Conservation (phyloP, 768 basidiomycete genomes). For the Stropharia rugosoannulata region DNA sequence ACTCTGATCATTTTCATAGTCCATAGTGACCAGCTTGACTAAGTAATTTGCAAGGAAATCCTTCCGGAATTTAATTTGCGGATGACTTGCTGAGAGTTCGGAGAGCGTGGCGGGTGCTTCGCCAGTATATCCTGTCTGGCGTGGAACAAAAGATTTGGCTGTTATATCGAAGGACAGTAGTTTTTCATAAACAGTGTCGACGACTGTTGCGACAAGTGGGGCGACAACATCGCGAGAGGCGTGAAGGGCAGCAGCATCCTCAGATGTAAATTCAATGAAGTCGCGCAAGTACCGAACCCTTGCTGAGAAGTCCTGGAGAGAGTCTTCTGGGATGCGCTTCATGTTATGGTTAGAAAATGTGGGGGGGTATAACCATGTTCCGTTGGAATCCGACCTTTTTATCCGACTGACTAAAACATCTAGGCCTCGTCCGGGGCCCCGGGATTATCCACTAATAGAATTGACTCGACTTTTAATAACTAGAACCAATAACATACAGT, state of each 20-base stretch:
- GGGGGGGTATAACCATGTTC: background rate
- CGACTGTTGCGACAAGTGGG: conserved; percentile 40
- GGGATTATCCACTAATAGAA: background rate
- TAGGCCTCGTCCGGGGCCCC: background rate
- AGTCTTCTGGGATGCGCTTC: conserved; percentile 23
- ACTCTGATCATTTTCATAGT: conserved; percentile 38
- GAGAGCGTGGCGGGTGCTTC: conserved; percentile 34
- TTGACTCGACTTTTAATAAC: background rate
- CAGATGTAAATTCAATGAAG: conserved; percentile 41
- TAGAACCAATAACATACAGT: background rate
- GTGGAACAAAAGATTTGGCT: conserved; percentile 33
- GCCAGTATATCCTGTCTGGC: conserved; percentile 41
- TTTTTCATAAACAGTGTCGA: conserved; percentile 46
- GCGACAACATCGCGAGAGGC: conserved; percentile 39
- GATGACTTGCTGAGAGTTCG: conserved; percentile 40
- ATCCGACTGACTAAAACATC: background rate
- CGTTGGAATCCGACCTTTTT: background rate
- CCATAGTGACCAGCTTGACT: conserved; percentile 39
- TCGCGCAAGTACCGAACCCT: conserved; percentile 43
- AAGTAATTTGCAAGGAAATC: conserved; percentile 34
- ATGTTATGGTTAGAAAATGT: conserved; percentile 16
- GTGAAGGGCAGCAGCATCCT: conserved; percentile 40
- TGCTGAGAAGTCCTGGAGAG: conserved; percentile 30
- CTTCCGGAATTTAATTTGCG: conserved; percentile 48
- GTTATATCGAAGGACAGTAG: conserved; percentile 44